phyloP scores from a whole-genome alignment of 441 rosid genomes.

The Viola pubescens region DNA sequence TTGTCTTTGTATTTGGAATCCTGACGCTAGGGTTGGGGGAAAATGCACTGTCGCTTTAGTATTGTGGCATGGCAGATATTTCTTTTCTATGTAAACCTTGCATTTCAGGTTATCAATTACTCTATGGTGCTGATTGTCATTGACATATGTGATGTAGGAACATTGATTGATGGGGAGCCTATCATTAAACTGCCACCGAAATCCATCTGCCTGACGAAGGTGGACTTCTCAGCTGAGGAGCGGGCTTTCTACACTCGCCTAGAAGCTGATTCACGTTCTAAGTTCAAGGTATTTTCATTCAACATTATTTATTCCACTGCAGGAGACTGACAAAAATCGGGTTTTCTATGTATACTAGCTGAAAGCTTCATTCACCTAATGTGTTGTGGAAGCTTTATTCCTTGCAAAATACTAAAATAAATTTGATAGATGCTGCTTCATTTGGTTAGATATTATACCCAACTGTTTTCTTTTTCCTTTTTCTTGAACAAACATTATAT shows the following conservation, averaged over 20 bases:
- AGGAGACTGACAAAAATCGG: no score
- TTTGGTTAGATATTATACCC: no score
- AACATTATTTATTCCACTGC: conserved; percentile 1
- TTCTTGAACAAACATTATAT: no score
- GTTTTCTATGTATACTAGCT: no score
- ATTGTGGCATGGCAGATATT: conserved; percentile 6
- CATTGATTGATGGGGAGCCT: conserved; percentile 79
- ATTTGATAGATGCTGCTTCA: no score
- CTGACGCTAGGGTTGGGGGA: background rate
- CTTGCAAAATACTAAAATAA: no score
- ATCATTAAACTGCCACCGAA: conserved; percentile 82
- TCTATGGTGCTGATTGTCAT: conserved; percentile 22
- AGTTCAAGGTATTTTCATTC: conserved; percentile 59
- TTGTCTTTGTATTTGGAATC: background rate
- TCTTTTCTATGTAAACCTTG: conserved; percentile 2
- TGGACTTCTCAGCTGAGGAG: conserved; percentile 76
- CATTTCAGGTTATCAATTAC: background rate
- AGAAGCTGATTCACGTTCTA: conserved; percentile 72
- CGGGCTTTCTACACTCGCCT: conserved; percentile 75
- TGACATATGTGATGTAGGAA: conserved; percentile 42
- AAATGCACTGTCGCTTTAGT: conserved; percentile 1
- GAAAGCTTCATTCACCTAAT: no score
- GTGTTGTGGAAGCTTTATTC: no score
- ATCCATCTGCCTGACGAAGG: conserved; percentile 47
- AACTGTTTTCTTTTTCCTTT: no score